phyloP scores from a whole-genome alignment of 257 asterid species.

The Anisodus acutangulus region DNA sequence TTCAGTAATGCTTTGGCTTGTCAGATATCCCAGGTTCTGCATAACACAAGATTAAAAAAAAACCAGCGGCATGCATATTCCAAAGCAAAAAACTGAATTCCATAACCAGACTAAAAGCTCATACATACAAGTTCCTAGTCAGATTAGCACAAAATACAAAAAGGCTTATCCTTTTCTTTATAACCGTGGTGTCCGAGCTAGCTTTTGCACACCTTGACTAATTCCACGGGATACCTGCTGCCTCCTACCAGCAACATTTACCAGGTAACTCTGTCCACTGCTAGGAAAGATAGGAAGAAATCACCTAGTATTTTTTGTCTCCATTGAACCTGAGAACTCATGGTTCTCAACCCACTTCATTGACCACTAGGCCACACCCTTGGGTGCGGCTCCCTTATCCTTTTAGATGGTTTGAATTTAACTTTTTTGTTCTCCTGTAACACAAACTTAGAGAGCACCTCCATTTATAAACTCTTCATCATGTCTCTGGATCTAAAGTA shows the following conservation, averaged over 20 bases:
- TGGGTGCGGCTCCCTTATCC: neutral
- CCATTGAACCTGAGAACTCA: too few species aligned
- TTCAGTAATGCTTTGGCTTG: constrained; percentile 2
- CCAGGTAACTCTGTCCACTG: too few species aligned
- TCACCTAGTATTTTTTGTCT: too few species aligned
- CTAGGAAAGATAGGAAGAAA: too few species aligned
- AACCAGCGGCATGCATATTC: neutral
- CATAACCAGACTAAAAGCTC: neutral
- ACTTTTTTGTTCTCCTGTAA: neutral
- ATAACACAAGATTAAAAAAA: neutral
- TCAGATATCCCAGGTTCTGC: neutral
- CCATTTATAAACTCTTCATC: constrained; percentile 17
- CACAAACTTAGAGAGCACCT: constrained; percentile 1
- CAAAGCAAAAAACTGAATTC: constrained; percentile 14
- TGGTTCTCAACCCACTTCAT: too few species aligned
- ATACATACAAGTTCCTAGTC: neutral
- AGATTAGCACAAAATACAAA: neutral
- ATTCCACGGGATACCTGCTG: too few species aligned
- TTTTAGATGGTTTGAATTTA: constrained; percentile 12
- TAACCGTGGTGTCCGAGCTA: too few species aligned
- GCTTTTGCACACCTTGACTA: too few species aligned
- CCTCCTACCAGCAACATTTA: too few species aligned
- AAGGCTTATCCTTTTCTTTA: neutral
- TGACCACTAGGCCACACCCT: too few species aligned
- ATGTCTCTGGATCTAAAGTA: neutral